Evolutionary conservation across 352 stramenopile species (phyloP).

Genomic region (Phytophthora tentaculata): DNA sequence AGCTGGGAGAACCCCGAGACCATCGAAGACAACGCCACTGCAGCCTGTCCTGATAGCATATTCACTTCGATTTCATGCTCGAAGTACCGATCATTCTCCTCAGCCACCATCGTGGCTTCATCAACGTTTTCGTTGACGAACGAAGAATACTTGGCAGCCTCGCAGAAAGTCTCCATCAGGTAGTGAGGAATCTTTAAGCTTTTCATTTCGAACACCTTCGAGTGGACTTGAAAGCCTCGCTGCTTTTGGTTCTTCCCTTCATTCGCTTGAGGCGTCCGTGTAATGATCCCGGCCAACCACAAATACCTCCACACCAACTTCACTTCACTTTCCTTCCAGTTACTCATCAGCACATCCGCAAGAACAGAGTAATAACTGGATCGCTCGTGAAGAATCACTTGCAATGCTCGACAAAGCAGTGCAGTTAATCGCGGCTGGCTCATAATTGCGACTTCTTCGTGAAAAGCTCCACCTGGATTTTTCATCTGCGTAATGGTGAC

Average conservation of each 20-base stretch:
- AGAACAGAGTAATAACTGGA: conserved; percentile 75
- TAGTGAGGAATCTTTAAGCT: conserved; percentile 72
- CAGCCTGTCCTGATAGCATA: conserved; percentile 50
- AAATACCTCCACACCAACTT: conserved; percentile 88
- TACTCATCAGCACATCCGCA: conserved; percentile 75
- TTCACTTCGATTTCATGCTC: conserved; percentile 74
- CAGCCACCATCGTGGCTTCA: conserved; percentile 49
- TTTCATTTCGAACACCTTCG: conserved; percentile 74
- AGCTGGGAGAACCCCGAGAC: conserved; percentile 52
- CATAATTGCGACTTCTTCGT: conserved; percentile 69
- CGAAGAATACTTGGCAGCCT: conserved; percentile 72
- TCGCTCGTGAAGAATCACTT: conserved; percentile 83
- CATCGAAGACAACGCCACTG: conserved; percentile 62
- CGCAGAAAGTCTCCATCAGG: conserved; percentile 70
- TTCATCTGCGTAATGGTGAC: conserved; percentile 64
- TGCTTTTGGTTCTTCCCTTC: conserved; percentile 67
- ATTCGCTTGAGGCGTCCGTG: conserved; percentile 48
- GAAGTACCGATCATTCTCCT: conserved; percentile 48
- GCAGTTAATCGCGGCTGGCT: conserved; percentile 68
- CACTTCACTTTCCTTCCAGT: conserved; percentile 76
- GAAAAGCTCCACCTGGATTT: conserved; percentile 73
- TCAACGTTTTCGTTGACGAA: conserved; percentile 79
- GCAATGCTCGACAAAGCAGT: conserved; percentile 70
- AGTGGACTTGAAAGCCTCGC: conserved; percentile 75
- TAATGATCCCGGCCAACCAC: conserved; percentile 81